Percentiles rank a stretch among this genome's conserved stretches.
These are phyloP conservation scores for Dioszegia hungarica DNA, from an alignment of 768 basidiomycete species.

Conservation along the genomic window DNA sequence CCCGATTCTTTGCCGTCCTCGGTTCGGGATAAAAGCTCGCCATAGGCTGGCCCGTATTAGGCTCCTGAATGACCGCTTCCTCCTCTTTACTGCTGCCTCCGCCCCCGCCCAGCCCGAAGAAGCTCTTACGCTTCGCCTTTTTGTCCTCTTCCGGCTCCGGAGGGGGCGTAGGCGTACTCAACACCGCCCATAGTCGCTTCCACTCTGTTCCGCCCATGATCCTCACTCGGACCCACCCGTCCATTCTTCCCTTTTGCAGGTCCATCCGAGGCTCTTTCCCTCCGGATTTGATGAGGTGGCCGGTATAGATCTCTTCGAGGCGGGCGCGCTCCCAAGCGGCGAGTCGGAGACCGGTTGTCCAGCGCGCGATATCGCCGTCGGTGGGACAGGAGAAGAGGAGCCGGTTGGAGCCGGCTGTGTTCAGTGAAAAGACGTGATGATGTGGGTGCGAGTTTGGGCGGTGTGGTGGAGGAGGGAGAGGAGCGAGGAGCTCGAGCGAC, in stretches of 20 bases:
- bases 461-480: constrained; percentile 48
- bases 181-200: constrained; percentile 82
- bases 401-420: constrained; percentile 87
- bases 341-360: constrained; percentile 85
- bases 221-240: constrained; percentile 85
- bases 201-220: constrained; percentile 97
- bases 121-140: constrained; percentile 61
- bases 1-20: constrained; percentile 54
- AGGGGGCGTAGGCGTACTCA: constrained; percentile 52
- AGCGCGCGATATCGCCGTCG: constrained; percentile 66
- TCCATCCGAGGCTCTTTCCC: constrained; percentile 57
- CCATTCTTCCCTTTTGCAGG: constrained; percentile 67
- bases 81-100: constrained; percentile 14
- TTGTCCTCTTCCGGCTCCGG: constrained; percentile 31
- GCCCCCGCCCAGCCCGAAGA: constrained; percentile 39
- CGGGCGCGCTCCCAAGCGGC: constrained; percentile 92
- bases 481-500: constrained; percentile 47
- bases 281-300: constrained; percentile 69
- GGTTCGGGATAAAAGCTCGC: constrained; percentile 47
- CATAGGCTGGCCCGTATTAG: constrained; percentile 44
- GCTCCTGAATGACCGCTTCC: constrained; percentile 31
- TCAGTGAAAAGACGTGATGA: constrained; percentile 73
- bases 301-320: constrained; percentile 95
- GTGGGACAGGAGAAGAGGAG: constrained; percentile 80
- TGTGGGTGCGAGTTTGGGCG: constrained; percentile 45